A percentile compares a stretch with the other conserved stretches of the same genome.
phyloP scores from a whole-genome alignment of 2,329 filamentous ascomycete genomes.

The Mycogone perniciosa region DNA sequence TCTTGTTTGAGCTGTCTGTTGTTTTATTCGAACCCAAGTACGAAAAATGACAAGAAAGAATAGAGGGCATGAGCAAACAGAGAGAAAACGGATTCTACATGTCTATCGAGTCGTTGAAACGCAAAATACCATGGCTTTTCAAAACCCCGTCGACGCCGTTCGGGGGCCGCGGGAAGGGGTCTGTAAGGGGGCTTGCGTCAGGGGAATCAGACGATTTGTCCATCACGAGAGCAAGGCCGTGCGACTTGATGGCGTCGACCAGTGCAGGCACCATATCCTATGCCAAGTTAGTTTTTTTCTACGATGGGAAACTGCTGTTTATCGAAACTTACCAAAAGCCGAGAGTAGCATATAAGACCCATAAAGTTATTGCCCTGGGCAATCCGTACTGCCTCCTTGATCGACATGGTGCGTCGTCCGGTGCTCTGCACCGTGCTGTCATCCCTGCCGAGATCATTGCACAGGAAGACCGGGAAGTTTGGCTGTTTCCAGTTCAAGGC shows the following conservation, averaged over 20 bases:
- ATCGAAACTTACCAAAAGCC: slow-evolving; percentile 64
- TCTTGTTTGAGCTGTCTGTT: too few species aligned
- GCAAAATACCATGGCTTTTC: slow-evolving; percentile 77
- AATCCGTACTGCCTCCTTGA: slow-evolving; percentile 91
- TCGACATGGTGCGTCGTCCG: slow-evolving; percentile 70
- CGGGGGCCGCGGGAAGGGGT: slow-evolving; percentile 57
- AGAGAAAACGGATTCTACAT: slow-evolving; percentile 31
- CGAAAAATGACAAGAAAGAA: not conserved
- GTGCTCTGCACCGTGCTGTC: slow-evolving; percentile 45
- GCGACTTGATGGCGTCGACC: slow-evolving; percentile 88
- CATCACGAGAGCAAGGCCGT: slow-evolving; percentile 84
- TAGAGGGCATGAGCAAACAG: not conserved
- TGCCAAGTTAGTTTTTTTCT: not conserved
- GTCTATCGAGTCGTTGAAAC: slow-evolving; percentile 90
- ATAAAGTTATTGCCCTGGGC: slow-evolving; percentile 97
- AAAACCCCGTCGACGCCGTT: slow-evolving; percentile 84
- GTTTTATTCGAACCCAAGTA: not conserved
- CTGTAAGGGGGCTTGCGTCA: slow-evolving; percentile 33
- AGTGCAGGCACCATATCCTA: slow-evolving; percentile 90
- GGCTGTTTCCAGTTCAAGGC: slow-evolving; percentile 99
- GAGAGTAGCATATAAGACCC: slow-evolving; percentile 86
- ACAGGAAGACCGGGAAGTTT: slow-evolving; percentile 93
- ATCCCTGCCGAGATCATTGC: slow-evolving; percentile 78
- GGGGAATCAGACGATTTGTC: slow-evolving; percentile 65
- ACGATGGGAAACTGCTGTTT: not conserved